A percentile compares a stretch with the other conserved stretches of the same genome.
phyloP scores from a whole-genome alignment of 768 basidiomycete species.

The Leccinum truebloodii region DNA sequence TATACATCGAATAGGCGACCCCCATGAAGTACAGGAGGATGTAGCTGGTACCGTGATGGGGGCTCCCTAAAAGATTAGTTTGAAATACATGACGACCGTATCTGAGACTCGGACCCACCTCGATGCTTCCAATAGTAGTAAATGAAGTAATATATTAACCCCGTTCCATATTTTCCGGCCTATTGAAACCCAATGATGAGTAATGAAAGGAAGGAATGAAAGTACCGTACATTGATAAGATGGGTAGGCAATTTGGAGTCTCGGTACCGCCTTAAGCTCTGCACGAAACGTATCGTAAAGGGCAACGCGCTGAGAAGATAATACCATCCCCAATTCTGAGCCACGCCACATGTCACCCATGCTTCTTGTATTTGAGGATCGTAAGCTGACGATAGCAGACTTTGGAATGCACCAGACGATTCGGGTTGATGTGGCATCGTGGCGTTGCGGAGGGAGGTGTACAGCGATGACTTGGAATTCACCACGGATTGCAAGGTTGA shows the following conservation, averaged over 20 bases:
- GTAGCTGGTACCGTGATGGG: slow-evolving; percentile 49
- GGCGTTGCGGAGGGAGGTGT: not conserved
- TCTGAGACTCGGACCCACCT: slow-evolving; percentile 36
- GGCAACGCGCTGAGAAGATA: slow-evolving; percentile 65
- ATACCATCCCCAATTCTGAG: slow-evolving; percentile 58
- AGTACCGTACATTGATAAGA: slow-evolving; percentile 70
- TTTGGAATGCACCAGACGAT: not conserved
- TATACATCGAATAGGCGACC: slow-evolving; percentile 65
- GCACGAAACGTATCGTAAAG: slow-evolving; percentile 73
- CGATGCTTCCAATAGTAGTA: slow-evolving; percentile 79
- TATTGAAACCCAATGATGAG: slow-evolving; percentile 29
- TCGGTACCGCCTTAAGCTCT: slow-evolving; percentile 82
- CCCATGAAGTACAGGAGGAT: slow-evolving; percentile 69
- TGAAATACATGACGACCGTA: not conserved
- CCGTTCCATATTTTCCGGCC: slow-evolving; percentile 82
- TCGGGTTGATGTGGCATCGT: not conserved
- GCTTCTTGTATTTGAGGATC: slow-evolving; percentile 41
- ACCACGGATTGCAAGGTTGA: not conserved
- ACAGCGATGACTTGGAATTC: no score
- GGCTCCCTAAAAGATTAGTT: slow-evolving; percentile 24
- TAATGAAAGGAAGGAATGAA: not conserved
- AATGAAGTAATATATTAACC: slow-evolving; percentile 62
- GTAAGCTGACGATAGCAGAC: slow-evolving; percentile 12
- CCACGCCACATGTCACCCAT: slow-evolving; percentile 42
- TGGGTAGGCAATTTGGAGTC: slow-evolving; percentile 77